Percentiles rank a stretch among this genome's conserved stretches.
These are phyloP conservation scores for Mallotus repandus DNA, from an alignment of 441 rosid species.

Conservation along the genomic window DNA sequence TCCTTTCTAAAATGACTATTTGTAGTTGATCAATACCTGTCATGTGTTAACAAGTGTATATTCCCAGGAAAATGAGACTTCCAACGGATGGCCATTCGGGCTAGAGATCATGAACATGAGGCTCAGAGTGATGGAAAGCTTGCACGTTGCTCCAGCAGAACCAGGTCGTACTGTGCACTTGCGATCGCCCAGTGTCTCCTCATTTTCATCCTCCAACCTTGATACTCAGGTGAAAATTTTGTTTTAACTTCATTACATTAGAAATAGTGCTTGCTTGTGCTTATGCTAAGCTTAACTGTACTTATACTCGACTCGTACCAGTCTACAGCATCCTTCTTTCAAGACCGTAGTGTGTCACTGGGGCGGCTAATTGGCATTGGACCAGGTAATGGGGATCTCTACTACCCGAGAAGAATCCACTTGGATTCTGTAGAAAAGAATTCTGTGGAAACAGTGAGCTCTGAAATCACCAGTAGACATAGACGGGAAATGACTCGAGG, in stretches of 20 bases:
- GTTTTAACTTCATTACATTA: not conserved
- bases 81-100: constrained; percentile 63
- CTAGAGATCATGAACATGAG: constrained; percentile 45
- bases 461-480: constrained; percentile 19
- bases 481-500: constrained; percentile 36
- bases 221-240: constrained; percentile 46
- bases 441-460: constrained; percentile 3
- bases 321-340: constrained; percentile 60
- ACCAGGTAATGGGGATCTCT: constrained; percentile 31
- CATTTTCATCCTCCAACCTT: constrained; percentile 50
- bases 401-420: constrained; percentile 27
- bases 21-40: constrained; percentile 1
- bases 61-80: constrained; percentile 36
- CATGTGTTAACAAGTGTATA: not conserved
- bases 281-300: too few species aligned
- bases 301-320: constrained; percentile 9
- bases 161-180: constrained; percentile 22
- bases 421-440: constrained; percentile 13
- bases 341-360: constrained; percentile 39
- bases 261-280: not conserved
- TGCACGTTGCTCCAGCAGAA: constrained; percentile 28
- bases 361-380: constrained; percentile 50
- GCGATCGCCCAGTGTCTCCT: constrained; percentile 36
- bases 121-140: constrained; percentile 28
- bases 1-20: not conserved